A percentile compares a stretch with the other conserved stretches of the same genome.
phyloP scores from a whole-genome alignment of 2,329 filamentous ascomycete species.

The Pestalotiopsis sp. region DNA sequence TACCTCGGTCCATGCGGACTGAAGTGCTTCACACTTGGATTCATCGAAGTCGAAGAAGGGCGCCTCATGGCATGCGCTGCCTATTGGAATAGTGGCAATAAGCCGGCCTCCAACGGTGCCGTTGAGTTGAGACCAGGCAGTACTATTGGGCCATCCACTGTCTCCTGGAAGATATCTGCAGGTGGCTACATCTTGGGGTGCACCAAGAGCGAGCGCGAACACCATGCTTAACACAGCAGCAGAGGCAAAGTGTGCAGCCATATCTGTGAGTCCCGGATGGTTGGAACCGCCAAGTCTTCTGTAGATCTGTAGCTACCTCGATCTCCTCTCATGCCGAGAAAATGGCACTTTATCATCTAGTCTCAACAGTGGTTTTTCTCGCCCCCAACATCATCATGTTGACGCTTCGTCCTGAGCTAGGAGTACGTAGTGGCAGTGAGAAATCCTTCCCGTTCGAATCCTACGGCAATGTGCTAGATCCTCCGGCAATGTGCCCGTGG shows the following conservation, averaged over 20 bases:
- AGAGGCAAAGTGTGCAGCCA: background rate
- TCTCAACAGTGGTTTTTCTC: background rate
- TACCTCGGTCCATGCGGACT: background rate
- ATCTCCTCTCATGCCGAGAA: background rate
- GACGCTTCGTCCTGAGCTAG: background rate
- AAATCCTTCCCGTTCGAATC: background rate
- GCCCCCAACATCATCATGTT: background rate
- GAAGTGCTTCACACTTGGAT: background rate
- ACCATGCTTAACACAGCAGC: background rate
- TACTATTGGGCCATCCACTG: background rate
- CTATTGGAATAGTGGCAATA: constrained; percentile 1
- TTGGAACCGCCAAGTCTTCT: background rate
- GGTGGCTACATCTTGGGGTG: background rate
- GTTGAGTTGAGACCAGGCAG: constrained; percentile 1
- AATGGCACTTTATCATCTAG: background rate
- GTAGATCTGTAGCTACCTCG: background rate
- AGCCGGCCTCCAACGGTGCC: background rate
- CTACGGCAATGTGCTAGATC: background rate
- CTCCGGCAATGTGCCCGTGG: background rate
- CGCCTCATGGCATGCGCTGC: background rate
- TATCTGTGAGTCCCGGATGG: background rate
- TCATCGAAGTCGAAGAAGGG: background rate
- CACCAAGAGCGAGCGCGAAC: background rate
- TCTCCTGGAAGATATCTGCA: constrained; percentile 5
- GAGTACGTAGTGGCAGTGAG: background rate